Percentiles rank a stretch among this genome's conserved stretches.
phyloP scores from a whole-genome alignment of 2,329 filamentous ascomycete genomes.

The Fusarium austroafricanum region DNA sequence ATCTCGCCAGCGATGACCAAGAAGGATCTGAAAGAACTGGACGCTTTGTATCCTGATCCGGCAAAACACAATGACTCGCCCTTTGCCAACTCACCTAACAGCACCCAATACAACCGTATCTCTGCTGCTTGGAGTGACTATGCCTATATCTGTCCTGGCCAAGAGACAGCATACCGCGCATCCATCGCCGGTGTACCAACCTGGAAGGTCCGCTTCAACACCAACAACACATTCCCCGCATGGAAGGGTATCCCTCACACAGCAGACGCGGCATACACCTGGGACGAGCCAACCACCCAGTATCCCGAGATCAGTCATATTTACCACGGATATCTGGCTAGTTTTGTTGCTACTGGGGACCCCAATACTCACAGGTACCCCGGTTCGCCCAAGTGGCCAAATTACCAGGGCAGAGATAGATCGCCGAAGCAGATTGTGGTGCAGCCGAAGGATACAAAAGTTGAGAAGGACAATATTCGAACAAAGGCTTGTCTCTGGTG shows the following conservation, averaged over 20 bases:
- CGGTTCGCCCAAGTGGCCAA: slow-evolving; percentile 36
- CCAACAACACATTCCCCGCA: slow-evolving; percentile 48
- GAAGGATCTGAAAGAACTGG: slow-evolving; percentile 47
- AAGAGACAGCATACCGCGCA: slow-evolving; percentile 57
- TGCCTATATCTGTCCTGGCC: slow-evolving; percentile 57
- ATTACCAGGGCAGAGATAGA: slow-evolving; percentile 14
- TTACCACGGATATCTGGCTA: slow-evolving; percentile 53
- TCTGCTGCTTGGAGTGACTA: slow-evolving; percentile 59
- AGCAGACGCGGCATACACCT: slow-evolving; percentile 52
- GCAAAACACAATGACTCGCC: slow-evolving; percentile 49
- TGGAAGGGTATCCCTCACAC: slow-evolving; percentile 55
- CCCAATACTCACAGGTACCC: slow-evolving; percentile 47
- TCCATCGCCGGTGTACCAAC: slow-evolving; percentile 49
- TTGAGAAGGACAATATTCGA: slow-evolving; percentile 51
- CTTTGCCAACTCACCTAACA: slow-evolving; percentile 53
- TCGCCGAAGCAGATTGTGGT: slow-evolving; percentile 48
- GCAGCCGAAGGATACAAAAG: slow-evolving; percentile 46
- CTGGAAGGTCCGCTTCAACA: slow-evolving; percentile 55
- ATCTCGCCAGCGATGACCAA: slow-evolving; percentile 48
- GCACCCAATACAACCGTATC: slow-evolving; percentile 58
- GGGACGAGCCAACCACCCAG: slow-evolving; percentile 51
- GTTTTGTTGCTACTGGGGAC: slow-evolving; percentile 52
- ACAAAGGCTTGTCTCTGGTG: slow-evolving; percentile 51
- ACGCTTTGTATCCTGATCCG: slow-evolving; percentile 52
- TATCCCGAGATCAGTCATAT: slow-evolving; percentile 52